Evolutionary conservation across 495 filamentous ascomycete genomes (phyloP).

Genomic region (Hyaloscypha hepaticicola): DNA sequence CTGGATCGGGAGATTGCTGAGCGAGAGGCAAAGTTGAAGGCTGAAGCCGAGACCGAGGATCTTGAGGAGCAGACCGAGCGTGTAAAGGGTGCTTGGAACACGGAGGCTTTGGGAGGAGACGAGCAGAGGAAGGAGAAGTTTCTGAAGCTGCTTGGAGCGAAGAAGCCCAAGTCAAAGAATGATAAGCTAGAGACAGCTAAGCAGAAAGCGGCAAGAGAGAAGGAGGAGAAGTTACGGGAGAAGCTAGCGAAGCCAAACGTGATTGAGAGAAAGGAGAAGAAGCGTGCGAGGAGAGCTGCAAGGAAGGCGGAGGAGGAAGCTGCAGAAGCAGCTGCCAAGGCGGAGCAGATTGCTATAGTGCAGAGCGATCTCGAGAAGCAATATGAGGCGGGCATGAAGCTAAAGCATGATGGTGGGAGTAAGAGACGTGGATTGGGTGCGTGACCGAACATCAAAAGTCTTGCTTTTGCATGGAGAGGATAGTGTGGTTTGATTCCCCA

Average conservation of each 20-base stretch:
- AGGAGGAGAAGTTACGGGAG: not conserved
- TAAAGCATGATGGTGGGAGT: constrained; percentile 53
- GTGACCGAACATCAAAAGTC: constrained; percentile 29
- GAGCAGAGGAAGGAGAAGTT: constrained; percentile 54
- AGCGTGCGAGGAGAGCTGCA: not conserved
- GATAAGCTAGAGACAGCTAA: constrained; percentile 2
- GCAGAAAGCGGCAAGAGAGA: not conserved
- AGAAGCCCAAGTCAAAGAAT: constrained; percentile 29
- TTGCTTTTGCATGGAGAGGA: not conserved
- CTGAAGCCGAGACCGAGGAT: not conserved
- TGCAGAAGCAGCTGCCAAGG: constrained; percentile 7
- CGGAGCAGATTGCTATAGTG: constrained; percentile 33
- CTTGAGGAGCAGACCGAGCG: not conserved
- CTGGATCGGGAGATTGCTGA: constrained; percentile 9
- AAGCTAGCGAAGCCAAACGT: not conserved
- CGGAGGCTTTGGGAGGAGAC: constrained; percentile 49
- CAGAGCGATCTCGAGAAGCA: constrained; percentile 59
- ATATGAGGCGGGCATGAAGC: constrained; percentile 54
- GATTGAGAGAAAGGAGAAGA: not conserved
- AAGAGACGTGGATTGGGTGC: constrained; percentile 56
- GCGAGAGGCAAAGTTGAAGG: not conserved
- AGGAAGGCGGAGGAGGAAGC: constrained; percentile 7
- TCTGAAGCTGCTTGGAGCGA: constrained; percentile 53
- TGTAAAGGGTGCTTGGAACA: constrained; percentile 42
- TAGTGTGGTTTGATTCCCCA: constrained; percentile 10